Base-by-base conservation (phyloP, 1,284 basidiomycete genomes). In the Gomphus sp. region DNA sequence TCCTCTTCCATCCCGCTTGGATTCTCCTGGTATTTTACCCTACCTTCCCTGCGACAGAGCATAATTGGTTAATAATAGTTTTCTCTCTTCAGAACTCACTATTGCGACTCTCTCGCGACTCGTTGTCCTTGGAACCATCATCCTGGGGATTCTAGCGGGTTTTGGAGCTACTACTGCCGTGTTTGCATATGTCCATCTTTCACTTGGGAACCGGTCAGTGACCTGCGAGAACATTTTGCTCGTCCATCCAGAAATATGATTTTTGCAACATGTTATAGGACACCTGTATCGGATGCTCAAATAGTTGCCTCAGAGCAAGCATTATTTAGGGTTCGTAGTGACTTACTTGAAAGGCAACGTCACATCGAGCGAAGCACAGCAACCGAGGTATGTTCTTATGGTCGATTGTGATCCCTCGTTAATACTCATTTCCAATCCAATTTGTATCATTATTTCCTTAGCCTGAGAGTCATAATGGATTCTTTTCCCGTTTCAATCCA, bases 61-160 rank as follows among this genome's bases (percentile, higher is more conserved):
- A n/a, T 41, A 10, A 47, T 31, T 34, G 25, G 12, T 44, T 22
- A 37, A 12, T 5, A n/a, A 33, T n/a, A 16, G 16, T n/a, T 14
- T n/a, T 18, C 14, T 37, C 70, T 28, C 65, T 73, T 4, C 76
- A 34, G 76, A 76, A 53, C 65, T 76, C 0, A 68, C 77, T 10
- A 77, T 75, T 8, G 69, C 76, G 0, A 74, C 77, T 0, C 70
- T 87, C 1, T 74, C 83, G 3, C 79, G 87, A 11, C 74, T 91
- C n/a, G 79, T 85, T n/a, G 83, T 89, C 5, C 70, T 90, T 33
- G 88, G 88, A 3, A 89, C 84, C 0, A 75, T 84, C 33, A 79
- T 88, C 52, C 81, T 91, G 10, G 88, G 88, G 2, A 65, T 82
- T 2, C 73, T 91, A 2, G 88, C 87, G 0, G 88, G 88, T 0